Percentiles rank a stretch among this genome's conserved stretches.
phyloP scores from a whole-genome alignment of 2,329 filamentous ascomycete genomes.

The Aschersonia sp. region DNA sequence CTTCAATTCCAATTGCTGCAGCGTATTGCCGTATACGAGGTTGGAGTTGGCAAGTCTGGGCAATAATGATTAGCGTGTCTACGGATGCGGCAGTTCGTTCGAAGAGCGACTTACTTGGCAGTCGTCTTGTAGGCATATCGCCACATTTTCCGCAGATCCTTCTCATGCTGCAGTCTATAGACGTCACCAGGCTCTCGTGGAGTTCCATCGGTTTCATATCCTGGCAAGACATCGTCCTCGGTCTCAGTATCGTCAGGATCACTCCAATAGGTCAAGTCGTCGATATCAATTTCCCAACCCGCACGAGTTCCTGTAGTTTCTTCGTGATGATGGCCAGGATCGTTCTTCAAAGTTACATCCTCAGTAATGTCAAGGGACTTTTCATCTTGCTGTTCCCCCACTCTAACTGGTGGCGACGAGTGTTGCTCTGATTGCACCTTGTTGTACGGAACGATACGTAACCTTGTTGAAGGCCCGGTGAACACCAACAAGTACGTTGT shows the following conservation, averaged over 20 bases:
- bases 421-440: constrained; percentile 4
- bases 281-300: constrained; percentile 19
- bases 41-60: constrained; percentile 28
- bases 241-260: constrained; percentile 21
- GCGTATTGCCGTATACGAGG: constrained; percentile 41
- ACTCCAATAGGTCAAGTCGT: constrained; percentile 20
- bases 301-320: constrained; percentile 7
- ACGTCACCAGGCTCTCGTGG: constrained; percentile 16
- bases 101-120: constrained; percentile 19
- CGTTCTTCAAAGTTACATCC: neutral
- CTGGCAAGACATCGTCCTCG: constrained; percentile 18
- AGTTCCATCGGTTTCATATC: constrained; percentile 22
- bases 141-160: constrained; percentile 27
- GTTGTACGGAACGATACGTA: constrained; percentile 20
- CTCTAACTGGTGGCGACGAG: neutral
- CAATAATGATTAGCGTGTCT: neutral
- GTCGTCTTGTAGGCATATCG: constrained; percentile 24
- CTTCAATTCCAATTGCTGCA: constrained; percentile 28
- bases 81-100: neutral
- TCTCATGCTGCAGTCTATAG: constrained; percentile 21
- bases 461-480: constrained; percentile 16
- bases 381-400: neutral
- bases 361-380: neutral
- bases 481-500: constrained; percentile 30
- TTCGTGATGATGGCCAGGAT: constrained; percentile 4